A percentile compares a stretch with the other conserved stretches of the same genome.
phyloP scores from a whole-genome alignment of 352 stramenopile species.

The Pythium volutum region DNA sequence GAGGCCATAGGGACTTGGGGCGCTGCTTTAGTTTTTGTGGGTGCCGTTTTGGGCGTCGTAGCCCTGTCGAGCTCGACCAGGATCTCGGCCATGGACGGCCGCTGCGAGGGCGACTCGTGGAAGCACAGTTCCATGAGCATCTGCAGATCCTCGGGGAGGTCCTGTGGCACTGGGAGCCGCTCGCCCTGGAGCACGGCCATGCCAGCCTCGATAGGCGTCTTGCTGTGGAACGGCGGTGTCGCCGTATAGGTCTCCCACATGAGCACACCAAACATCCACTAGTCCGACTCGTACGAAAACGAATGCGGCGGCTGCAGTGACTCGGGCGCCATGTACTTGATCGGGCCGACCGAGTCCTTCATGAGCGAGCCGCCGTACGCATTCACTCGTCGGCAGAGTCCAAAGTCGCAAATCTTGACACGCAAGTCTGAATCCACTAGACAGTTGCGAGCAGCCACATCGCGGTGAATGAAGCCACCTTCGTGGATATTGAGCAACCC shows the following conservation, averaged over 20 bases:
- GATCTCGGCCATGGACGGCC: slow-evolving; percentile 71
- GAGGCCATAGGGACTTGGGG: background rate
- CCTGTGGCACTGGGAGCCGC: slow-evolving; percentile 42
- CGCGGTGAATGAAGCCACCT: slow-evolving; percentile 80
- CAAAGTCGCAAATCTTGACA: slow-evolving; percentile 81
- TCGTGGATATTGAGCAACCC: slow-evolving; percentile 83
- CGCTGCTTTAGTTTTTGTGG: background rate
- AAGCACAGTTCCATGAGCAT: slow-evolving; percentile 72
- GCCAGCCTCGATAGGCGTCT: slow-evolving; percentile 61
- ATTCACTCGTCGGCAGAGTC: slow-evolving; percentile 64
- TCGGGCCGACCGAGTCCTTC: slow-evolving; percentile 59
- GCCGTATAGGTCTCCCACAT: slow-evolving; percentile 80
- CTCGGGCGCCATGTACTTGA: slow-evolving; percentile 86
- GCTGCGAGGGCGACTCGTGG: slow-evolving; percentile 52
- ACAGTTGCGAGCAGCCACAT: slow-evolving; percentile 78
- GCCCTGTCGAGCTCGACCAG: slow-evolving; percentile 24
- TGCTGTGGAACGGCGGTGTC: slow-evolving; percentile 44
- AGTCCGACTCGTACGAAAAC: slow-evolving; percentile 76
- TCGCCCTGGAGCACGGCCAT: slow-evolving; percentile 60
- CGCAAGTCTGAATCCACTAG: slow-evolving; percentile 57
- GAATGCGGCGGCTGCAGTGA: slow-evolving; percentile 68
- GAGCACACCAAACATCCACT: slow-evolving; percentile 83
- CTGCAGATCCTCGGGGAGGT: slow-evolving; percentile 46
- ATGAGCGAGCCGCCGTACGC: slow-evolving; percentile 50
- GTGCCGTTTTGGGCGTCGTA: background rate